Evolutionary conservation across 331 rosid species (phyloP), one percentile per base, ranked within the genome.

Genomic region (Saraca asoca): DNA sequence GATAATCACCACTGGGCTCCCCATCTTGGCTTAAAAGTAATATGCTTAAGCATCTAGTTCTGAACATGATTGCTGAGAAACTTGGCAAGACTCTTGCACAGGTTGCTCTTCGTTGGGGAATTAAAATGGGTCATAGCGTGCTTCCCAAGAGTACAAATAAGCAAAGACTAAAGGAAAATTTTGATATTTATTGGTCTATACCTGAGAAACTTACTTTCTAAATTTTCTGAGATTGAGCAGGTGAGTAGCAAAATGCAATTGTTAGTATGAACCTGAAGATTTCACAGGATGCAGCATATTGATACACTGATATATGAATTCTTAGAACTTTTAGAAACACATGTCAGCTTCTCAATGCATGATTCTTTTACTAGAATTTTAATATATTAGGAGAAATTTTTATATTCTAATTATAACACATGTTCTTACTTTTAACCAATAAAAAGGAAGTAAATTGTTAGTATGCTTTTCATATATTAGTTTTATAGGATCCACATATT

Each of bases 81-180:
- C 49, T 86, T 15, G 82, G 91, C 66, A 89, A 82, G 55, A 79
- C 91, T 31, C 83, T 88, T 2, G 94, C 91, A 0, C 94, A 86
- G 55, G 79, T 86, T 53, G 85, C 89, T 66, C 91, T 86, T 58
- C 73, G 88, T 9, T 91, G 95, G 95, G 97, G 95, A 31, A 70
- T 88, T 2, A 89, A 91, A 67, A 77, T 76, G 70, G 89, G 91
- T 68, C 91, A 91, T 64, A 85, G 91, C 72, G 53, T 88, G 16
- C 77, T 91, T 19, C 93, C 97, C 38, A 90, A 90, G 79, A 88
- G 93, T 70, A 54, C 85, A 51, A 85, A 68, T 48, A 72, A 73
- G 6, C 51, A 45, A 2, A 88, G 90, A 68, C 80, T 90, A 29
- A 65, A 65, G 57, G 83, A 87, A 49, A 90, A 87, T 58, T 51